Conservation (phyloP, 1,139 yeast genomes). For the Candida sojae region DNA sequence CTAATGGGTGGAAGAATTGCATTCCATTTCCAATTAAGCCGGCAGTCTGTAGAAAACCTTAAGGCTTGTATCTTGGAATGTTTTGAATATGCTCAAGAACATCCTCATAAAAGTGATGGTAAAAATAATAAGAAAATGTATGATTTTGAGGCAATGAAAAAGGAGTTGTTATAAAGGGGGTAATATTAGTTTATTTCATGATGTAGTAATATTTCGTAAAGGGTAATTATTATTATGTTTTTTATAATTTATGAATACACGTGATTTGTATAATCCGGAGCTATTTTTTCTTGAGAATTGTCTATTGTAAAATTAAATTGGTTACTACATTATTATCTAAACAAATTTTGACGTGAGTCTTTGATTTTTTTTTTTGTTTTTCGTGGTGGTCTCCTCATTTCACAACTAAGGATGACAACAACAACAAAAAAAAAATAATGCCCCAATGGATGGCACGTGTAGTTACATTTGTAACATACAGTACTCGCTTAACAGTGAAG, state of each 20-base stretch:
- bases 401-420: too few species aligned
- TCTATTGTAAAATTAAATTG: too few species aligned
- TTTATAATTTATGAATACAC: not conserved
- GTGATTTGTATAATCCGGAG: too few species aligned
- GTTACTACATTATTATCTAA: too few species aligned
- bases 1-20: conserved; percentile 78
- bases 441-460: not conserved
- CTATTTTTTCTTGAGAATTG: too few species aligned
- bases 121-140: conserved; percentile 34
- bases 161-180: not conserved
- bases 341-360: not conserved
- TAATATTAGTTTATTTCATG: not conserved
- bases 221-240: not conserved
- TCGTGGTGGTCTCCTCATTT: too few species aligned
- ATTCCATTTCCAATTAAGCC: conserved; percentile 78
- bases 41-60: conserved; percentile 64
- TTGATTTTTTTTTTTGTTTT: not conserved
- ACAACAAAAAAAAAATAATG: too few species aligned
- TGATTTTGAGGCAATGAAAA: conserved; percentile 26
- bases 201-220: not conserved
- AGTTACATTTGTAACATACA: too few species aligned
- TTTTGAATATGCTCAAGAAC: conserved; percentile 38
- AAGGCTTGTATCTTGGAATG: conserved; percentile 64
- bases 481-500: too few species aligned
- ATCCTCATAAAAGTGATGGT: conserved; percentile 26